phyloP scores from a whole-genome alignment of 2,329 filamentous ascomycete genomes.

The Bipolaris oryzae region DNA sequence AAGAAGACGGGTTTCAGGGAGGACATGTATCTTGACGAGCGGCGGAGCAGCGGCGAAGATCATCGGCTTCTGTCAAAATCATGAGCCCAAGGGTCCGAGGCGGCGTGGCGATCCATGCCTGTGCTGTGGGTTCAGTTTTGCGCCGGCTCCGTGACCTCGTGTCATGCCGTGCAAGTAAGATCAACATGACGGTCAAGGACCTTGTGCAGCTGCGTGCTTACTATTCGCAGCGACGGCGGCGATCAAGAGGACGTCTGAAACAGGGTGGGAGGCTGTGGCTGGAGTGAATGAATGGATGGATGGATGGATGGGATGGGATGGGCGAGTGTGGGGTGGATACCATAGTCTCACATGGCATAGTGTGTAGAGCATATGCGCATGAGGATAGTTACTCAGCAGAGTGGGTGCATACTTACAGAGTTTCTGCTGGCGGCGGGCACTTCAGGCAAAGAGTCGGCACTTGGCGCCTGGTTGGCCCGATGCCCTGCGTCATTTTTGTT shows the following conservation, averaged over 20 bases:
- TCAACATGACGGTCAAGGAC: constrained; percentile 1
- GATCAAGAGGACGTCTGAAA: neutral
- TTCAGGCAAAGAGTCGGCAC: too few species aligned
- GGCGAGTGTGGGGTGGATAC: constrained; percentile 1
- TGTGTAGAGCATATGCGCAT: neutral
- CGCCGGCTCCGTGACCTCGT: constrained; percentile 11
- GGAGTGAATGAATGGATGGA: too few species aligned
- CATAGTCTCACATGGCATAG: too few species aligned
- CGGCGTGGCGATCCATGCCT: constrained; percentile 34
- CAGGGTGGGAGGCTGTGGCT: neutral
- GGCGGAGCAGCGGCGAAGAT: constrained; percentile 20
- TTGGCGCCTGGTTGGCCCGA: too few species aligned
- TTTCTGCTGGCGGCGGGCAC: too few species aligned
- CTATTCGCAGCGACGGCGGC: neutral
- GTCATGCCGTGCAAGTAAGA: constrained; percentile 12
- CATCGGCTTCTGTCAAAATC: constrained; percentile 28
- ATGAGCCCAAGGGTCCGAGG: constrained; percentile 23
- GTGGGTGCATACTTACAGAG: too few species aligned
- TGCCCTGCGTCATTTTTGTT: constrained; percentile 11
- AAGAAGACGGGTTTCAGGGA: constrained; percentile 14
- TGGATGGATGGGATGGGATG: neutral
- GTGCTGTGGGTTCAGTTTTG: constrained; percentile 15
- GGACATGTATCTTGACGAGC: constrained; percentile 13
- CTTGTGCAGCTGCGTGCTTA: neutral
- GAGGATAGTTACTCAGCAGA: neutral